Evolutionary conservation across 23 red algal species (phyloP).

Genomic region (Gracilaria domingensis): DNA sequence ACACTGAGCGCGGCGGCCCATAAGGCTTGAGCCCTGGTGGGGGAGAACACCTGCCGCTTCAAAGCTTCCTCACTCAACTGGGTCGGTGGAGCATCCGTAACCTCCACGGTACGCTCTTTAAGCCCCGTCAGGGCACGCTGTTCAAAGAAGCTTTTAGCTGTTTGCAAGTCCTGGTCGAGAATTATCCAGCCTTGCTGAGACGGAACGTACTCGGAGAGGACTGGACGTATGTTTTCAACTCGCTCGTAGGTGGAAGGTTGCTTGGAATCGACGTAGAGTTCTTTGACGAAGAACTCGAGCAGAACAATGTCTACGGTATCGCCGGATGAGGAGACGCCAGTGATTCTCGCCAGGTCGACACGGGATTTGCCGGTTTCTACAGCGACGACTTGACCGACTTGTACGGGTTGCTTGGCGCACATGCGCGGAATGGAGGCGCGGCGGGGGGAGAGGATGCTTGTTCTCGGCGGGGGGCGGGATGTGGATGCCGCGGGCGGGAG

Average conservation of each 20-base stretch:
- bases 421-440: not conserved
- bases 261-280: constrained; percentile 62
- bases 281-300: constrained; percentile 64
- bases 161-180: constrained; percentile 60
- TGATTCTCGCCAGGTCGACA: constrained; percentile 42
- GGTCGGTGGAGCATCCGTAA: constrained; percentile 2
- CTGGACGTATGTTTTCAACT: constrained; percentile 39
- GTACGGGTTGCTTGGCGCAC: constrained; percentile 26
- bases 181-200: constrained; percentile 74
- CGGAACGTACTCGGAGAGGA: constrained; percentile 62
- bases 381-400: constrained; percentile 48
- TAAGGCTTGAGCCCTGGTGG: constrained; percentile 59
- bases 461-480: not conserved
- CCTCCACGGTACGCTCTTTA: constrained; percentile 32
- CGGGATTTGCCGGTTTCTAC: constrained; percentile 2
- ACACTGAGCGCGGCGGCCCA: constrained; percentile 45
- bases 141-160: constrained; percentile 53
- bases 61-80: constrained; percentile 37
- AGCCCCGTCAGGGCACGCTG: not conserved
- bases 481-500: not conserved
- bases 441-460: not conserved
- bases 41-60: constrained; percentile 45
- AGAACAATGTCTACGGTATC: constrained; percentile 69
- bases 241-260: constrained; percentile 48
- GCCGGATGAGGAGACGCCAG: constrained; percentile 51